Conservation (phyloP, 2,329 filamentous ascomycete genomes). For the Hypoxylon sp. region DNA sequence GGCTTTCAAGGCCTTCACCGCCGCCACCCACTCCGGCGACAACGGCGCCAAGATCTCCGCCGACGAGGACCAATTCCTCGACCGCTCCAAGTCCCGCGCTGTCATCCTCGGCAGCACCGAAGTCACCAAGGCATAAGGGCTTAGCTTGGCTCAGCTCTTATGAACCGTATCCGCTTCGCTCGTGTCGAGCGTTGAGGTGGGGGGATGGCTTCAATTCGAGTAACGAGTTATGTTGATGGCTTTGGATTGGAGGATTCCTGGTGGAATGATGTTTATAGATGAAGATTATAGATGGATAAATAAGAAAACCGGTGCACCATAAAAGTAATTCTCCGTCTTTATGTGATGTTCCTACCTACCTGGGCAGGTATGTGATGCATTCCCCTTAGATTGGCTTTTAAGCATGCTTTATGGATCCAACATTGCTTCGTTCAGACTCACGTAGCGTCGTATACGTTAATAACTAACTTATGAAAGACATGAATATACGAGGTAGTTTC, state of each 20-base stretch:
- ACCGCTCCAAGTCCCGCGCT: conserved; percentile 40
- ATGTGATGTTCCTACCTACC: not conserved
- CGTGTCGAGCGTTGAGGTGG: not conserved
- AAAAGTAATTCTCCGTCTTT: not conserved
- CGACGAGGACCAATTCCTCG: conserved; percentile 47
- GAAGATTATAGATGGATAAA: not conserved
- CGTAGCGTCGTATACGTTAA: too few species aligned
- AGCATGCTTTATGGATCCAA: too few species aligned
- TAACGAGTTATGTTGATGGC: conserved; percentile 7
- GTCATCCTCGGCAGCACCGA: conserved; percentile 36
- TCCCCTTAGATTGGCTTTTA: too few species aligned
- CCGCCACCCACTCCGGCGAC: conserved; percentile 40
- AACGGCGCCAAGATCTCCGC: conserved; percentile 43
- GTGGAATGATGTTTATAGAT: conserved; percentile 7
- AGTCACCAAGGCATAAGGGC: conserved; percentile 26
- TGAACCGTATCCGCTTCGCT: not conserved
- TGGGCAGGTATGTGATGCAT: too few species aligned
- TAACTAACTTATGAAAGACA: too few species aligned
- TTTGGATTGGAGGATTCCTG: conserved; percentile 6
- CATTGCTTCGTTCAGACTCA: too few species aligned
- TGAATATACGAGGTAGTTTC: too few species aligned
- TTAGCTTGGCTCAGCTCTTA: not conserved
- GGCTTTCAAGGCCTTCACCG: conserved; percentile 46
- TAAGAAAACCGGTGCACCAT: not conserved
- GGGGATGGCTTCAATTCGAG: conserved; percentile 5